Percentiles rank a stretch among this genome's conserved stretches.
Conservation (phyloP, 2,329 filamentous ascomycete species). For the Talaromyces amestolkiae region DNA sequence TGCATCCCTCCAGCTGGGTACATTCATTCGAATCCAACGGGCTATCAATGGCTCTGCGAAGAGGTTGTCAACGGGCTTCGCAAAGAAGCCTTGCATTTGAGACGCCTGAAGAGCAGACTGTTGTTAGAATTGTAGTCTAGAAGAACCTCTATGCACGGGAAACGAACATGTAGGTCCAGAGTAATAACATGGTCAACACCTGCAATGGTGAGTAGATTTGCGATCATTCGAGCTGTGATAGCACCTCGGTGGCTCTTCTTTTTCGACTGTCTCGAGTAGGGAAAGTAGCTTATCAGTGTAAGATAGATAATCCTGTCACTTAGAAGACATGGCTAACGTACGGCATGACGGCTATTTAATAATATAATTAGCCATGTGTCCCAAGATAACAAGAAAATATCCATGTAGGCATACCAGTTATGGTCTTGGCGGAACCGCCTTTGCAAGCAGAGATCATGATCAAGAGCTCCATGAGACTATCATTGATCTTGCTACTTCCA, state of each 20-base stretch:
- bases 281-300: slow-evolving; percentile 67
- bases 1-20: slow-evolving; percentile 79
- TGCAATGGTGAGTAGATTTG: slow-evolving; percentile 88
- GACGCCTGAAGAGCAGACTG: slow-evolving; percentile 54
- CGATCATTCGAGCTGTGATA: slow-evolving; percentile 95
- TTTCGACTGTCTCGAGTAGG: slow-evolving; percentile 98
- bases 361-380: slow-evolving; percentile 9
- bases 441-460: slow-evolving; percentile 99
- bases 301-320: slow-evolving; percentile 20
- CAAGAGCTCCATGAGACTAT: slow-evolving; percentile 97
- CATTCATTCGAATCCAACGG: slow-evolving; percentile 89
- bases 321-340: slow-evolving; percentile 39
- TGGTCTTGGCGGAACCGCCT: slow-evolving; percentile 91
- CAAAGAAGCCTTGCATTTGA: slow-evolving; percentile 99
- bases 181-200: slow-evolving; percentile 98
- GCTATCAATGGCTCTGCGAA: slow-evolving; percentile 94
- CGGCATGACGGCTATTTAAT: slow-evolving; percentile 45
- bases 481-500: slow-evolving; percentile 92
- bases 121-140: slow-evolving; percentile 20
- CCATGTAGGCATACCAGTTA: slow-evolving; percentile 68
- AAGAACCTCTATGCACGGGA: slow-evolving; percentile 3
- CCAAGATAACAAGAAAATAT: background rate
- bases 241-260: slow-evolving; percentile 97
- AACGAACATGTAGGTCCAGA: slow-evolving; percentile 78
- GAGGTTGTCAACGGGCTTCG: slow-evolving; percentile 94